Evolutionary conservation across 2,329 filamentous ascomycete species (phyloP), one percentile per base, ranked within the genome.

Genomic region (Stylonectria norvegica): DNA sequence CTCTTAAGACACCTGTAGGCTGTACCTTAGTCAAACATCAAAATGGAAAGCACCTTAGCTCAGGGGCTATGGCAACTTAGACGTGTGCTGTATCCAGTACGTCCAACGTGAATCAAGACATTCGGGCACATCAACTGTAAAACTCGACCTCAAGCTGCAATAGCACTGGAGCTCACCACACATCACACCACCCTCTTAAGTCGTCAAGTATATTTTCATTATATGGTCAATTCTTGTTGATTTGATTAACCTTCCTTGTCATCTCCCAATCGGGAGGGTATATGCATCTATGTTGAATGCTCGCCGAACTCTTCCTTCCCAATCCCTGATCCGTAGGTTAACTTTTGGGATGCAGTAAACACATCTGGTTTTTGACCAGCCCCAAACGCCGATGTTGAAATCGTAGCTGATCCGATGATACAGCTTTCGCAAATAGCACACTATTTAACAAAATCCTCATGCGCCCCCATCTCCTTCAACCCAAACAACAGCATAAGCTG

Each of bases 341-440:
- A 57, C 49, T 63, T 65, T 67, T 62, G 54, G 56, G 56, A 60
- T 63, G 55, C 55, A 59, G 54, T 56, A 58, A 61, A 59, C 55
- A 61, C 53, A 59, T 56, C 58, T 51, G 53, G 48, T 61, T 59
- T 55, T 53, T 48, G 54, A 57, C 57, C 61, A 58, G 59, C 52
- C 60, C 59, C 55, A 67, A 74, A 76, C 72, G 72, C 72, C 73
- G 73, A 75, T 76, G 73, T 76, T 76, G 73, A 76, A 70, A 74
- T 76, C 72, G 72, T 72, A 66, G 65, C 62, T 63, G 64, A 59
- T 62, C 58, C 32, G 54, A 53, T 52, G 54, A 62, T 60, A 57
- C 65, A 69, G 62, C 55, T 49, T 55, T 49, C 56, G 58, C 50
- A 61, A 55, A 60, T 55, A 50, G 44, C 51, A 59, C 48, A 53